Evolutionary conservation across 805 yeast species (phyloP).

Genomic region (Kazachstania bromeliacearum): DNA sequence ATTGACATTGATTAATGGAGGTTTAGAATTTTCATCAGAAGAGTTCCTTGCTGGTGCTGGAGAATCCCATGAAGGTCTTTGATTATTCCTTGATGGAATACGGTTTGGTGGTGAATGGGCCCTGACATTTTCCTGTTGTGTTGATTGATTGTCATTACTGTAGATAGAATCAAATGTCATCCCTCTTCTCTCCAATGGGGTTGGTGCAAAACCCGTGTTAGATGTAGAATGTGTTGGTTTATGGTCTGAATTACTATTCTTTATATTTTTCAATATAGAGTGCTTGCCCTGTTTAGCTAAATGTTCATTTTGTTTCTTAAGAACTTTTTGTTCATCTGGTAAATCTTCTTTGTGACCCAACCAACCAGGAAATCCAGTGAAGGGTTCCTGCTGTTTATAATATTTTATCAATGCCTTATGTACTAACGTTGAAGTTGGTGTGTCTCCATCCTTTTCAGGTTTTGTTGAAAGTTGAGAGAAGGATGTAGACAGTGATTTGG

Average conservation of each 20-base stretch:
- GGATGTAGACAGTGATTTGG: slow-evolving; percentile 25
- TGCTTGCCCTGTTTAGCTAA: slow-evolving; percentile 6
- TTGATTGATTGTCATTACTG: slow-evolving; percentile 1
- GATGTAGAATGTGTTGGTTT: background rate
- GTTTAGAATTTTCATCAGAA: background rate
- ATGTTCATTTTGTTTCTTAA: slow-evolving; percentile 21
- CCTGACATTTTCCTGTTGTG: too few species aligned
- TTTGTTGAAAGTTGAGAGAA: slow-evolving; percentile 20
- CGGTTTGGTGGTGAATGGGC: background rate
- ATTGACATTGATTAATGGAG: background rate
- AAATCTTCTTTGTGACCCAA: slow-evolving; percentile 29
- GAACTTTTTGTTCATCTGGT: slow-evolving; percentile 26
- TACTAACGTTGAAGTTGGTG: slow-evolving; percentile 35
- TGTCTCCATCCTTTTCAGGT: slow-evolving; percentile 36
- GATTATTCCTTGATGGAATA: background rate
- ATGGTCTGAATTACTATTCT: slow-evolving; percentile 1
- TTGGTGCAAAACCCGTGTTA: background rate
- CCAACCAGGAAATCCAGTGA: slow-evolving; percentile 32
- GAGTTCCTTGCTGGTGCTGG: background rate
- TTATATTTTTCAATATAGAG: background rate
- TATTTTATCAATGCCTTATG: slow-evolving; percentile 36
- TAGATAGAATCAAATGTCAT: slow-evolving; percentile 22
- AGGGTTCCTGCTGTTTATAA: slow-evolving; percentile 29
- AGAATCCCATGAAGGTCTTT: background rate
- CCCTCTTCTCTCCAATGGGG: slow-evolving; percentile 7